Base-by-base conservation (phyloP, 345 rosid species). In the Eucalyptus microcorys region DNA sequence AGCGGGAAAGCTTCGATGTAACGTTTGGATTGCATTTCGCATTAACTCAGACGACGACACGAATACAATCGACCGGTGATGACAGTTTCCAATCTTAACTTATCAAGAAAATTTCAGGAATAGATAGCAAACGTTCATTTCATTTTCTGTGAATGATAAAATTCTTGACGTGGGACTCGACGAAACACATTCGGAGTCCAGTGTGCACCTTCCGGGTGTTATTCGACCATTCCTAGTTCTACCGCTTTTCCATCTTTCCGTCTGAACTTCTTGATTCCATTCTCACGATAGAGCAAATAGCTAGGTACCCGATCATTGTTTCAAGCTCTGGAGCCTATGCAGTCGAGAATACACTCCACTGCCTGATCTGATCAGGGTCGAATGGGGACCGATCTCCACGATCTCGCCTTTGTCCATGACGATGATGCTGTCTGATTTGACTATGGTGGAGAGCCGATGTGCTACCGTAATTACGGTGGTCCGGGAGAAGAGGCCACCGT, bases 321-420 rank as follows among this genome's bases (percentile, higher is more conserved):
- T 21, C 40, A 90, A 24, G 68, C 90, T 91, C 88, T 96, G 98
- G 88, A 96, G 94, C 90, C 89, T 92, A 59, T 91, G 92, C 87
- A 97, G 88, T 85, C 92, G 95, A 57, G 98, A 93, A 91, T 96
- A 95, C 49, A 96, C 92, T 8, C 99, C 99, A 21, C 93, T 93
- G 10, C 94, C 40, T 64, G 91, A 88, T 86, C 86, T 87, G 76
- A 93, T 89, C 32, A 97, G 93, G 49, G 93, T 91, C 12, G 93
- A 91, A 88, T 96, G 99, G 50, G 96, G 87, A 34, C 99, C 99
- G 49, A 83, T 95, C 92, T 96, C 99, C 88, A 94, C 96, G 83
- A 95, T 93, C 91, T 92, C 92, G 76, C 96, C 99, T 87, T 93
- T 94, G 86, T 97, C 95, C 94, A 96, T 94, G 8, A 96, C 97